Evolutionary conservation across 306 rosid genomes (phyloP), one percentile per base, ranked within the genome.

Genomic region (Hippophae gyantsensis): DNA sequence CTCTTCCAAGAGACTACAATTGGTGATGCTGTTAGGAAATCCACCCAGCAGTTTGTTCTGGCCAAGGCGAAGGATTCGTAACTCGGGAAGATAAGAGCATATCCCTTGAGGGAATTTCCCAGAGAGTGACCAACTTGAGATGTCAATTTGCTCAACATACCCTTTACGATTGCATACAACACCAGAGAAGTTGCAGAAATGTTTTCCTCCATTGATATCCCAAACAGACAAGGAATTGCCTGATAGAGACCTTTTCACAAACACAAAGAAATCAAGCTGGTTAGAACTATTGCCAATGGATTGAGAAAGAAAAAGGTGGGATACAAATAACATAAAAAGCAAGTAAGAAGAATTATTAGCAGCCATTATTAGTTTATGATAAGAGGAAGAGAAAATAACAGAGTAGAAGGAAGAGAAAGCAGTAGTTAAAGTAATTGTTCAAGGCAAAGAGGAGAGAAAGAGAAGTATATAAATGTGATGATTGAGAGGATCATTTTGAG

Each of bases 1-100:
- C 65, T 78, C 83, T 77, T 86, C 85, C 51, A 93, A 55, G 69
- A 60, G 32, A 14, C 89, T 65, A 67, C 99, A 93, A 69, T 88
- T 86, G 51, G 63, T 60, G 32, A 88, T 58, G 68, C 76, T 76
- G 13, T 56, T 54, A 5, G 81, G 79, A 64, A 88, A 84, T 13
- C 72, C 82, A 4, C 80, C 83, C 5, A 9, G 63, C 62, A 93
- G 56, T 14, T 54, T 79, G 66, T 78, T 86, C 5, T 44, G 27
- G 40, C 85, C 68, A n/a, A 93, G 82, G 8, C 71, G 74, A 5
- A 93, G 81, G 48, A 77, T 61, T 1, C 82, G 83, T 55, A 93
- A 23, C 13, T 66, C 42, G 51, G 97, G 99, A 5, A 93, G 64
- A 53, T 88, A 86, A 18, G 79, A 52, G 76, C 99, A 93, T 10